A percentile compares a stretch with the other conserved stretches of the same genome.
These are phyloP conservation scores for Bocquillonia castaneifolia DNA, from an alignment of 441 rosid species.

Conservation along the genomic window DNA sequence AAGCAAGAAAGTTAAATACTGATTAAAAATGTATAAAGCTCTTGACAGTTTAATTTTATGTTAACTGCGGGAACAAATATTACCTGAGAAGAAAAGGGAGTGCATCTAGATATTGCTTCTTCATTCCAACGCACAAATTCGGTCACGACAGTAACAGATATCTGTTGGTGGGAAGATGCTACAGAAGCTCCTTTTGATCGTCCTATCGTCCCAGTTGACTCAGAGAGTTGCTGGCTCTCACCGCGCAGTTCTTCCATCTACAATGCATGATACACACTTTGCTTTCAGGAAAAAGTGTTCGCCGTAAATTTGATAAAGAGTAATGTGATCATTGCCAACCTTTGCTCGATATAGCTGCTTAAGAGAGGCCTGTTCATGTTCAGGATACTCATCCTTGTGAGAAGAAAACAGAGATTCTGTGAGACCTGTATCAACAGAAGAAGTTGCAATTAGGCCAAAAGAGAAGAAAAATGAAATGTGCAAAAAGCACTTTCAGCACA, in stretches of 20 bases:
- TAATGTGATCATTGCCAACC: conserved; percentile 39
- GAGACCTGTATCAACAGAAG: conserved; percentile 58
- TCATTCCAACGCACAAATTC: conserved; percentile 98
- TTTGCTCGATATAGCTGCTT: conserved; percentile 83
- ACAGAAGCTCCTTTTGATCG: conserved; percentile 91
- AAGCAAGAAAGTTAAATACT: not conserved
- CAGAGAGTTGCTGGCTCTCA: conserved; percentile 70
- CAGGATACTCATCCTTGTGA: conserved; percentile 97
- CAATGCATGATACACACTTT: conserved; percentile 25
- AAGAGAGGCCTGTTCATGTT: conserved; percentile 91
- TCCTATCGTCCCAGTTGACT: conserved; percentile 85
- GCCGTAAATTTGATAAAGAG: conserved; percentile 18
- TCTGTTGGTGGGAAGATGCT: conserved; percentile 78
- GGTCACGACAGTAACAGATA: conserved; percentile 93
- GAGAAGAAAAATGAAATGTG: not conserved
- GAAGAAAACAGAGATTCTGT: conserved; percentile 93
- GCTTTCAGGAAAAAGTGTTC: conserved; percentile 15
- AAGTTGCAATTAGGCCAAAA: conserved; percentile 6
- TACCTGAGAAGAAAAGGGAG: conserved; percentile 86
- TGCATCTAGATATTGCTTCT: conserved; percentile 96
- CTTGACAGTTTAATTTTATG: not conserved
- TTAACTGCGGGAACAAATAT: conserved; percentile 20
- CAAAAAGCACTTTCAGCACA: not conserved
- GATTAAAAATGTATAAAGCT: not conserved
- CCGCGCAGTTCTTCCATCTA: conserved; percentile 93